phyloP scores from a whole-genome alignment of 148 eudicot genomes.

The Chenopodium formosanum region DNA sequence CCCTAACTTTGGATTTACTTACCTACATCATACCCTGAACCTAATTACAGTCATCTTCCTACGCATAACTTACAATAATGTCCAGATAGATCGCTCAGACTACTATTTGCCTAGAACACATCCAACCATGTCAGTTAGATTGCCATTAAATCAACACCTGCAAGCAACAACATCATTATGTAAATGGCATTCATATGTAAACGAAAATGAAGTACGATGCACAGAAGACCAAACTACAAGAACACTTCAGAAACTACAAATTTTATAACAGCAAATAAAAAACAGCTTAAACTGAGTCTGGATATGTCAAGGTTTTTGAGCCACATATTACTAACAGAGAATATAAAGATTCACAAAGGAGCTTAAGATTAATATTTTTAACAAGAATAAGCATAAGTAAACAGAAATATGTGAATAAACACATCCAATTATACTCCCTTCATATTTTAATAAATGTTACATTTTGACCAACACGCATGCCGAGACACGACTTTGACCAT shows the following conservation, averaged over 20 bases:
- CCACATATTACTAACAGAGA: background rate
- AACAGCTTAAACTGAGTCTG: background rate
- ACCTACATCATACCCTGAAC: slow-evolving; percentile 22
- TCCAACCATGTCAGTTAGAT: slow-evolving; percentile 25
- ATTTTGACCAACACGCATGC: too few species aligned
- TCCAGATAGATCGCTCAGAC: slow-evolving; percentile 18
- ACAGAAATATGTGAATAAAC: too few species aligned
- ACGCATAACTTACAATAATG: slow-evolving; percentile 25
- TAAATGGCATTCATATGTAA: background rate
- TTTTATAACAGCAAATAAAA: background rate
- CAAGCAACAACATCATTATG: background rate
- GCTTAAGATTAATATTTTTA: too few species aligned
- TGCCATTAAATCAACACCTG: slow-evolving; percentile 23
- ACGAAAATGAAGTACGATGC: background rate
- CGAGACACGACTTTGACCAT: too few species aligned
- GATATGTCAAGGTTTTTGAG: background rate
- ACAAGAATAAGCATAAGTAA: too few species aligned
- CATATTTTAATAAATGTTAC: too few species aligned
- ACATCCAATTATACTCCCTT: too few species aligned
- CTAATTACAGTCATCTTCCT: slow-evolving; percentile 30
- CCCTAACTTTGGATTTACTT: slow-evolving; percentile 17
- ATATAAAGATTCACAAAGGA: too few species aligned
- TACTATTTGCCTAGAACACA: slow-evolving; percentile 21
- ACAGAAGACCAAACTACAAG: background rate
- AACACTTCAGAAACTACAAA: background rate